Percentiles rank a stretch among this genome's conserved stretches.
Conservation (phyloP, 2,329 filamentous ascomycete species). For the Graphilbum ipis-grandicollis region DNA sequence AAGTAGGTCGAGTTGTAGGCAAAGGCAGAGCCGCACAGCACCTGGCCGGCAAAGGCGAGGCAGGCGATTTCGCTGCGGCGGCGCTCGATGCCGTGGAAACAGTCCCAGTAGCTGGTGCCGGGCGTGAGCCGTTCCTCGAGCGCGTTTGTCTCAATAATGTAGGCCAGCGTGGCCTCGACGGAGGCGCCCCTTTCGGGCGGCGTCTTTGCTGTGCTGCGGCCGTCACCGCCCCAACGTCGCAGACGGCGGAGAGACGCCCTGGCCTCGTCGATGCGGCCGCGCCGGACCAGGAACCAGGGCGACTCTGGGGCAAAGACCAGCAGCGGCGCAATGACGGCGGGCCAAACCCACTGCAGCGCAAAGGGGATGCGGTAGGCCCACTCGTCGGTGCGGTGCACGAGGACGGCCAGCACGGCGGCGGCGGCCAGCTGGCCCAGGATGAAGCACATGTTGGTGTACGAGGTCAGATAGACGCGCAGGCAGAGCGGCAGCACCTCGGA, state of each 20-base stretch:
- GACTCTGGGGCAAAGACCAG: constrained; percentile 26
- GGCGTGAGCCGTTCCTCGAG: constrained; percentile 21
- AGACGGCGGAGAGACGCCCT: constrained; percentile 12
- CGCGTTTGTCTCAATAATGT: constrained; percentile 26
- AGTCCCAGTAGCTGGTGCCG: constrained; percentile 27
- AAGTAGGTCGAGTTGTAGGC: constrained; percentile 15
- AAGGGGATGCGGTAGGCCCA: constrained; percentile 22
- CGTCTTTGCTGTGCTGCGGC: constrained; percentile 8
- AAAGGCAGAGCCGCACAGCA: constrained; percentile 16
- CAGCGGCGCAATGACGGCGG: constrained; percentile 20
- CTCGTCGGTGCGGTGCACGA: constrained; percentile 16
- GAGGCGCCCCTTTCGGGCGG: too few species aligned
- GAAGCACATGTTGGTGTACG: constrained; percentile 29
- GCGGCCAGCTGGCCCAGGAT: constrained; percentile 20
- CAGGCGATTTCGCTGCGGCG: constrained; percentile 27
- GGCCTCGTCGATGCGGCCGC: constrained; percentile 19
- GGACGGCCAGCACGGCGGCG: constrained; percentile 21
- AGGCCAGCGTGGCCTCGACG: constrained; percentile 15
- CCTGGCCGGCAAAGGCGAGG: constrained; percentile 15
- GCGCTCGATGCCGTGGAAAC: constrained; percentile 26
- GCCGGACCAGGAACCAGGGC: constrained; percentile 27
- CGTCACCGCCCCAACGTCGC: constrained; percentile 13
- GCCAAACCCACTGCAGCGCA: constrained; percentile 18
- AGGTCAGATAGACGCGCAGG: constrained; percentile 21
- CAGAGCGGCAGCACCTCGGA: constrained; percentile 17